These are phyloP conservation scores for Pholiota microspora DNA, from an alignment of 768 basidiomycete species.

Conservation along the genomic window DNA sequence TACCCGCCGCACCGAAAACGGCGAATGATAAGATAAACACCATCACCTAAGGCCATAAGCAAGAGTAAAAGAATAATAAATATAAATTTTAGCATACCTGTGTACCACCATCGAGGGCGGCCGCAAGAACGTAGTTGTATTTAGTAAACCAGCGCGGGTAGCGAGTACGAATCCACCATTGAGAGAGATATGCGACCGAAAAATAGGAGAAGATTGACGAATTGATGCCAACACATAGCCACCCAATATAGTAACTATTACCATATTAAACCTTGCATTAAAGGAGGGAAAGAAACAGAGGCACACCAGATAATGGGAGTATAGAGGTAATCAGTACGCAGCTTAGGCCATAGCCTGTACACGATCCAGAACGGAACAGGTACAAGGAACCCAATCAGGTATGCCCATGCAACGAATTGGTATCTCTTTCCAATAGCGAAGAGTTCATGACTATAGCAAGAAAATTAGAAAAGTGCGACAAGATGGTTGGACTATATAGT, in stretches of 20 bases:
- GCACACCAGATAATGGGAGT: conserved; percentile 44
- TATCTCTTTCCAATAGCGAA: conserved; percentile 44
- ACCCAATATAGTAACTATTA: conserved; percentile 43
- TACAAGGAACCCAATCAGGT: conserved; percentile 45
- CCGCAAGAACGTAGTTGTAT: conserved; percentile 41
- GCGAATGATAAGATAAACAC: conserved; percentile 50
- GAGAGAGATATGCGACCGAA: conserved; percentile 41
- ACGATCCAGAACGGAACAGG: conserved; percentile 54
- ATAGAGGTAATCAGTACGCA: conserved; percentile 44
- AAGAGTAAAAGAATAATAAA: conserved; percentile 6
- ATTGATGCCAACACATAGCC: conserved; percentile 50
- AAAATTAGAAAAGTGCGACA: background rate
- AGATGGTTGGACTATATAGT: background rate
- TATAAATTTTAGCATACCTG: conserved; percentile 19
- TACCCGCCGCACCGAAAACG: conserved; percentile 50
- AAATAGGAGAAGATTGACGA: conserved; percentile 41
- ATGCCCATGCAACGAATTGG: conserved; percentile 48
- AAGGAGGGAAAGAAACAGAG: background rate
- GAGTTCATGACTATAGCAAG: conserved; percentile 34
- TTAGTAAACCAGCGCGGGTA: conserved; percentile 47
- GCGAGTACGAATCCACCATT: conserved; percentile 44
- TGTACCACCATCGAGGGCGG: conserved; percentile 35
- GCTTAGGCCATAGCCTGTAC: conserved; percentile 42
- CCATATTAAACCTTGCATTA: background rate
- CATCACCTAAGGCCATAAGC: conserved; percentile 44